phyloP scores from a whole-genome alignment of 2,329 filamentous ascomycete species.

The Paraphaeosphaeria minitans region DNA sequence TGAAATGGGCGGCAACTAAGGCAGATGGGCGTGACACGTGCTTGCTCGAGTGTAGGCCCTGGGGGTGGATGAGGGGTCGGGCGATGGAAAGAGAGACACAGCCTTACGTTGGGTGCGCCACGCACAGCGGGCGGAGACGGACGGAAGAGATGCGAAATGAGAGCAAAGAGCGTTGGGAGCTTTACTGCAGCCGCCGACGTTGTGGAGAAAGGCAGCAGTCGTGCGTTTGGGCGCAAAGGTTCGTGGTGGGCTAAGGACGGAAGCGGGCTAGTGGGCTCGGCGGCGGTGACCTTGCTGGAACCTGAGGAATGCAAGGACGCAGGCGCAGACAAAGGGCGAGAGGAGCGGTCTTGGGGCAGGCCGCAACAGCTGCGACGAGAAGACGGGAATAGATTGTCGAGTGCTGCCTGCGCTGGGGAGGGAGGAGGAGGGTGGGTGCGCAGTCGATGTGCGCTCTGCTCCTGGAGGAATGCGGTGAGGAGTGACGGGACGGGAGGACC shows the following conservation, averaged over 20 bases:
- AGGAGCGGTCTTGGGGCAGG: conserved; percentile 7
- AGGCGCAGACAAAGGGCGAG: conserved; percentile 10
- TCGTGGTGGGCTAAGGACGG: conserved; percentile 18
- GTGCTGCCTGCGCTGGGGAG: conserved; percentile 3
- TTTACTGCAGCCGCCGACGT: conserved; percentile 23
- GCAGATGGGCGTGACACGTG: conserved; percentile 12
- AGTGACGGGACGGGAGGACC: background rate
- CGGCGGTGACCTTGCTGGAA: conserved; percentile 19
- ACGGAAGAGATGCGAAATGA: conserved; percentile 29
- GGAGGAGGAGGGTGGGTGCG: background rate
- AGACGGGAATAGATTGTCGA: conserved; percentile 5
- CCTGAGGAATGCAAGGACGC: conserved; percentile 24
- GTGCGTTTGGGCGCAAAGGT: conserved; percentile 27
- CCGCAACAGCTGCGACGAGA: conserved; percentile 2
- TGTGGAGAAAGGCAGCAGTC: conserved; percentile 36
- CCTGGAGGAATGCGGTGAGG: conserved; percentile 1
- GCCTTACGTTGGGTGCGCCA: conserved; percentile 36
- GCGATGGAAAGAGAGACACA: conserved; percentile 21
- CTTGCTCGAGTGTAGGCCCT: background rate
- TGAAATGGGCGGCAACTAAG: background rate
- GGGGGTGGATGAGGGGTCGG: conserved; percentile 13
- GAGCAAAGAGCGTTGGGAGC: conserved; percentile 31
- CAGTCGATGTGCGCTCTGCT: background rate
- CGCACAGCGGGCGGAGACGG: conserved; percentile 34
- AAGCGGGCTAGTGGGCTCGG: conserved; percentile 31